Evolutionary conservation across 345 rosid genomes (phyloP).

Genomic region (Odontarrhena argentea): DNA sequence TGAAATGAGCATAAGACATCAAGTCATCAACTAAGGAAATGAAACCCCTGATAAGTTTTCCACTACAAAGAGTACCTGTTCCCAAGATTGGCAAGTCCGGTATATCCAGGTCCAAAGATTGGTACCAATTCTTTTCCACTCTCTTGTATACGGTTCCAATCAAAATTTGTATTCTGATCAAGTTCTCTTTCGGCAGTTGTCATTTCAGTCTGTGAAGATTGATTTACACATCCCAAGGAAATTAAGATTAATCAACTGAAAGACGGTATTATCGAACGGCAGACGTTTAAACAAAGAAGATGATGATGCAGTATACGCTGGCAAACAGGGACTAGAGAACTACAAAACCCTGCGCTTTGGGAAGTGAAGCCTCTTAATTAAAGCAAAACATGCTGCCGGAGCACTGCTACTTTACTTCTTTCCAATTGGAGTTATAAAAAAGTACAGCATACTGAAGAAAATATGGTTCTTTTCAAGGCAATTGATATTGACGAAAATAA

Average conservation of each 20-base stretch:
- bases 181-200: slow-evolving; percentile 99
- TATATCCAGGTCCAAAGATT: slow-evolving; percentile 89
- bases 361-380: slow-evolving; percentile 4
- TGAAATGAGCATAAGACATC: slow-evolving; percentile 27
- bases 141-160: slow-evolving; percentile 99
- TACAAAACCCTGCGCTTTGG: slow-evolving; percentile 19
- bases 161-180: slow-evolving; percentile 95
- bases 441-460: slow-evolving; percentile 24
- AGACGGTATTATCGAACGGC: slow-evolving; percentile 9
- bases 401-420: slow-evolving; percentile 2
- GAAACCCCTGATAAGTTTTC: slow-evolving; percentile 11
- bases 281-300: slow-evolving; percentile 25
- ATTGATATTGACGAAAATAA: slow-evolving; percentile 1
- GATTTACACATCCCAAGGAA: slow-evolving; percentile 36
- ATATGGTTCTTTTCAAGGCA: not conserved
- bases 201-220: slow-evolving; percentile 82
- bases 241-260: slow-evolving; percentile 10
- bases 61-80: slow-evolving; percentile 64
- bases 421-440: not conserved
- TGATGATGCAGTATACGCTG: slow-evolving; percentile 18
- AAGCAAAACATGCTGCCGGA: slow-evolving; percentile 17
- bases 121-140: slow-evolving; percentile 90
- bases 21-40: slow-evolving; percentile 13
- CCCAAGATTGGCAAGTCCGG: slow-evolving; percentile 96
- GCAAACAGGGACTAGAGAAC: slow-evolving; percentile 21